A percentile compares a stretch with the other conserved stretches of the same genome.
phyloP scores from a whole-genome alignment of 768 basidiomycete genomes.

The Boletales sp. region DNA sequence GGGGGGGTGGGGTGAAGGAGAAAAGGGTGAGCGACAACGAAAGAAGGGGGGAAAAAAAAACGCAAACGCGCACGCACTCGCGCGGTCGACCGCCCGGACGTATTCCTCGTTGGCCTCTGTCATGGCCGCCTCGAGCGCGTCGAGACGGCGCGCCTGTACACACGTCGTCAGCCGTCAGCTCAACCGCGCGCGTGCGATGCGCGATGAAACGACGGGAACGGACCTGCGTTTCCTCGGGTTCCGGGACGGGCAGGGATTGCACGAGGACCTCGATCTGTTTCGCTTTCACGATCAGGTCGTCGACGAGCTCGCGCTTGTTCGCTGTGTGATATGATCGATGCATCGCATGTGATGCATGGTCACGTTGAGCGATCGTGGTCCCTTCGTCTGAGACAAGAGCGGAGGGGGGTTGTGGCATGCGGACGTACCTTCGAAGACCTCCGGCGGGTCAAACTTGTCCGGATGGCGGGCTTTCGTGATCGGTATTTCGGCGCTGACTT shows the following conservation, averaged over 20 bases:
- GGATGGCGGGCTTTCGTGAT: slow-evolving; percentile 74
- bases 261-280: slow-evolving; percentile 89
- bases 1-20: too few species aligned
- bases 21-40: neutral
- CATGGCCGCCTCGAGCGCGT: slow-evolving; percentile 69
- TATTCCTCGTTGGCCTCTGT: slow-evolving; percentile 73
- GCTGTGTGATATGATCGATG: slow-evolving; percentile 37
- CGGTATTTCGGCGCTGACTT: slow-evolving; percentile 78
- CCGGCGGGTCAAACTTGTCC: slow-evolving; percentile 68
- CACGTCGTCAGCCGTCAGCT: too few species aligned
- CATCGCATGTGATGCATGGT: too few species aligned
- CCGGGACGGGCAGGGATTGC: slow-evolving; percentile 71
- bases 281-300: slow-evolving; percentile 79
- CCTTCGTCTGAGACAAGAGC: too few species aligned
- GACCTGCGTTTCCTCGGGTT: slow-evolving; percentile 73
- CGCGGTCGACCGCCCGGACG: slow-evolving; percentile 61
- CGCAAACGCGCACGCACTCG: slow-evolving; percentile 51
- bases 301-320: slow-evolving; percentile 80
- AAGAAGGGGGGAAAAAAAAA: neutral
- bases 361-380: too few species aligned
- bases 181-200: too few species aligned
- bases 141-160: slow-evolving; percentile 59
- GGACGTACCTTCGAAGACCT: slow-evolving; percentile 66
- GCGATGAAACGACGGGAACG: neutral
- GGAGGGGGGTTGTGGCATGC: too few species aligned